phyloP scores from a whole-genome alignment of 495 filamentous ascomycete species.

The Penicillium pancosmium region DNA sequence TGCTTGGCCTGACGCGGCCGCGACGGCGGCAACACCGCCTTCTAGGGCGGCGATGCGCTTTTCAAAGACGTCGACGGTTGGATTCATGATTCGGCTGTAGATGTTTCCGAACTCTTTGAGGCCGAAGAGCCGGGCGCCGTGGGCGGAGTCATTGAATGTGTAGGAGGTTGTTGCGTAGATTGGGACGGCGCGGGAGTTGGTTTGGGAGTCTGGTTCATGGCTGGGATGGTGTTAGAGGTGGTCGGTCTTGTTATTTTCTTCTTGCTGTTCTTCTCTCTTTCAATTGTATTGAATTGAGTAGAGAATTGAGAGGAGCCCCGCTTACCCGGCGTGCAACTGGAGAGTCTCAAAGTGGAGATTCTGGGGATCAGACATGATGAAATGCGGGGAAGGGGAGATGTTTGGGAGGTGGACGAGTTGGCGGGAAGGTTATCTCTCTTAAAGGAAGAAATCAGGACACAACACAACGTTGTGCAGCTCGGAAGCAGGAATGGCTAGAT shows the following conservation, averaged over 20 bases:
- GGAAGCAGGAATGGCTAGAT: too few relatives aligned
- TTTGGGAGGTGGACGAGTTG: conserved; percentile 1
- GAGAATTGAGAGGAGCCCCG: conserved; percentile 17
- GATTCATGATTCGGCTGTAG: conserved; percentile 98
- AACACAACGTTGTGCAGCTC: too few relatives aligned
- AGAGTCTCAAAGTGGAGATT: conserved; percentile 80
- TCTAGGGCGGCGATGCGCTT: conserved; percentile 96
- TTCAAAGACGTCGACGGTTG: conserved; percentile 96
- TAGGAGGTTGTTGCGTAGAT: conserved; percentile 96
- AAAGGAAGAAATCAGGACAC: too few relatives aligned
- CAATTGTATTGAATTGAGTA: conserved; percentile 1
- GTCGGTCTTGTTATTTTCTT: not conserved
- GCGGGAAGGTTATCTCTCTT: not conserved
- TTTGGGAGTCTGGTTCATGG: conserved; percentile 66
- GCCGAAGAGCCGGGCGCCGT: conserved; percentile 93
- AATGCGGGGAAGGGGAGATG: conserved; percentile 12
- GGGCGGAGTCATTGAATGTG: conserved; percentile 94
- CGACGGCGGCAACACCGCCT: conserved; percentile 89
- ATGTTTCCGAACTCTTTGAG: conserved; percentile 99
- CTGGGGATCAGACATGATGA: conserved; percentile 36
- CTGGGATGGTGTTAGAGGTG: conserved; percentile 4
- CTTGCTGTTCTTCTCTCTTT: not conserved
- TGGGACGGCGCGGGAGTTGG: conserved; percentile 89
- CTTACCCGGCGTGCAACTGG: conserved; percentile 92
- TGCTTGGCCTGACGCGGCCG: conserved; percentile 86